Conservation (phyloP, 2,329 filamentous ascomycete genomes). For the Laburnicola sp. region DNA sequence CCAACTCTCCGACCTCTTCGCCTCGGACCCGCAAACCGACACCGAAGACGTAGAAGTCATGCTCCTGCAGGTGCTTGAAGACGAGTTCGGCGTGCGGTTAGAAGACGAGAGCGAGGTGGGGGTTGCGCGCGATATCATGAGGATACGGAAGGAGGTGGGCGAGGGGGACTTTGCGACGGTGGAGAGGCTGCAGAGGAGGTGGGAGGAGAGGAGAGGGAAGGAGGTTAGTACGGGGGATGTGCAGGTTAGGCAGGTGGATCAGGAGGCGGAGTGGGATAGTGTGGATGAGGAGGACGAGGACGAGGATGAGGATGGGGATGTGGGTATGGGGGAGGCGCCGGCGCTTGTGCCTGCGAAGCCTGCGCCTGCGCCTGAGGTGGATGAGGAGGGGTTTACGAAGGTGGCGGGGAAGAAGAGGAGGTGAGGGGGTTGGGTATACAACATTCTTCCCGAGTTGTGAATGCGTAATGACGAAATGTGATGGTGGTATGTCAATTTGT, state of each 20-base stretch:
- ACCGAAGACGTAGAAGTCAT: constrained; percentile 80
- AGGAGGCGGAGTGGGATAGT: constrained; percentile 45
- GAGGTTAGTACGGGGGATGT: constrained; percentile 52
- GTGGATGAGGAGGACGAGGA: constrained; percentile 60
- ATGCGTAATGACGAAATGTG: too few species aligned
- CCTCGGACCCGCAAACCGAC: constrained; percentile 63
- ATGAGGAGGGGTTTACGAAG: constrained; percentile 49
- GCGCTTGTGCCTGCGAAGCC: constrained; percentile 41
- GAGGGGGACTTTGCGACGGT: constrained; percentile 69
- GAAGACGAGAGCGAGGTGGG: constrained; percentile 84
- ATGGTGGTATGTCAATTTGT: too few species aligned
- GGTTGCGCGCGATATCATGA: constrained; percentile 73
- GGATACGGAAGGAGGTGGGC: constrained; percentile 65
- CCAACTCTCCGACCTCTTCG: constrained; percentile 79
- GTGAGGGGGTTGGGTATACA: constrained; percentile 26
- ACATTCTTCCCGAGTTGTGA: too few species aligned
- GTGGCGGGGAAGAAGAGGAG: constrained; percentile 47
- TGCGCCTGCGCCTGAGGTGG: constrained; percentile 44
- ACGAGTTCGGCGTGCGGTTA: constrained; percentile 91
- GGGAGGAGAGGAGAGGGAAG: constrained; percentile 63
- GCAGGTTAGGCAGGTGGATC: constrained; percentile 62
- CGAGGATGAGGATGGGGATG: constrained; percentile 47
- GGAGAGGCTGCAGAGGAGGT: constrained; percentile 64
- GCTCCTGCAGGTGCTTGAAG: constrained; percentile 85
- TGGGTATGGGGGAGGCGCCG: constrained; percentile 45